phyloP scores from a whole-genome alignment of 495 filamentous ascomycete genomes.

The Aspergillus mulundensis region DNA sequence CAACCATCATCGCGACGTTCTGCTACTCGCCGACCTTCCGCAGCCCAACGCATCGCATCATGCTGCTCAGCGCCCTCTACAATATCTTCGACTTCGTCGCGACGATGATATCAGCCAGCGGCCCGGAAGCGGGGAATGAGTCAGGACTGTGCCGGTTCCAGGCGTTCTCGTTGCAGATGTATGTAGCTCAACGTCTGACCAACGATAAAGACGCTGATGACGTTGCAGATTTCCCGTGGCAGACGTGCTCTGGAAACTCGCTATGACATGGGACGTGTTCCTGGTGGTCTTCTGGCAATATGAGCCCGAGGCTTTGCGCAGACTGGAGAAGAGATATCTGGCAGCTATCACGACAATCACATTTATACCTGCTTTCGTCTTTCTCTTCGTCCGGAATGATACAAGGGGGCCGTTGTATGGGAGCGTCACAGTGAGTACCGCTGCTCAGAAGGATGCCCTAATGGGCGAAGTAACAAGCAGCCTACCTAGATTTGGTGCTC shows the following conservation, averaged over 20 bases:
- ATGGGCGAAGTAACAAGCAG: not conserved
- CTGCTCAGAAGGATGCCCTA: too few relatives aligned
- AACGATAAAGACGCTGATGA: not conserved
- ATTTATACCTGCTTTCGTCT: constrained; percentile 40
- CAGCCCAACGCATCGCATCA: constrained; percentile 46
- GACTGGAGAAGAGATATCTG: constrained; percentile 41
- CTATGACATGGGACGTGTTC: constrained; percentile 43
- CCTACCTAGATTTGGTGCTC: constrained; percentile 41
- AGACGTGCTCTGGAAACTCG: constrained; percentile 48
- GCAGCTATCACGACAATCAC: constrained; percentile 31
- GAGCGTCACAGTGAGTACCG: constrained; percentile 35
- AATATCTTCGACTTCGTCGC: constrained; percentile 43
- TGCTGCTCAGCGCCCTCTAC: constrained; percentile 45
- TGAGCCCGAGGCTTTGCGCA: constrained; percentile 33
- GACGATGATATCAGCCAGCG: constrained; percentile 43
- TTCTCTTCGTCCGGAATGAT: constrained; percentile 36
- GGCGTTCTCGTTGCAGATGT: constrained; percentile 47
- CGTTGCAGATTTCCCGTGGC: constrained; percentile 40
- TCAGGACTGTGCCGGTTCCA: constrained; percentile 46
- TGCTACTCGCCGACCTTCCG: constrained; percentile 36
- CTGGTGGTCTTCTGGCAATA: constrained; percentile 43
- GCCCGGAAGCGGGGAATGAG: constrained; percentile 31
- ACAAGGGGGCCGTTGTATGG: constrained; percentile 43
- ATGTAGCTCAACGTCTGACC: too few relatives aligned
- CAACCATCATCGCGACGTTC: constrained; percentile 39